A percentile compares a stretch with the other conserved stretches of the same genome.
Evolutionary conservation across 768 basidiomycete species (phyloP).

Genomic region (Auricularia cornea): DNA sequence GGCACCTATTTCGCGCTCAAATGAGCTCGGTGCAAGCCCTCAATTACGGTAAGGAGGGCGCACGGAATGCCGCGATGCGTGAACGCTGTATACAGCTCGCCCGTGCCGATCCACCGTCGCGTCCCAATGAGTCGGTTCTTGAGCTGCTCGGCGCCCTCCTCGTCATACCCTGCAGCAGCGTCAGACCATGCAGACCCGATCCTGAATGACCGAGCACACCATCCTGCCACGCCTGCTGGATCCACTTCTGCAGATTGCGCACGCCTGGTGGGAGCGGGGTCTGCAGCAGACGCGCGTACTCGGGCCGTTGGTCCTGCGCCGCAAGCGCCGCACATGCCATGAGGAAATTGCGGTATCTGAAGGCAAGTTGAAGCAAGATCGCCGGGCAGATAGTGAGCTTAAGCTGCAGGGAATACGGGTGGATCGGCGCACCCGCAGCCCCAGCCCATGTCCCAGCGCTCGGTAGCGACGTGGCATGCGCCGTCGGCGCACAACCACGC

Average conservation of each 20-base stretch:
- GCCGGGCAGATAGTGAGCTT: not conserved
- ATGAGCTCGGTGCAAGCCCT: not conserved
- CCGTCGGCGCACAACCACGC: slow-evolving; percentile 59
- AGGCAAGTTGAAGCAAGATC: not conserved
- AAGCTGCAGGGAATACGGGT: slow-evolving; percentile 9
- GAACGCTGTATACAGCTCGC: slow-evolving; percentile 74
- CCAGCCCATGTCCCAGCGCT: slow-evolving; percentile 59
- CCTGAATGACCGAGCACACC: slow-evolving; percentile 32
- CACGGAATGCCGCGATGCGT: slow-evolving; percentile 75
- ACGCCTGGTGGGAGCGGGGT: slow-evolving; percentile 56
- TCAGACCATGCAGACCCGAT: not conserved
- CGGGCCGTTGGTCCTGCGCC: slow-evolving; percentile 51
- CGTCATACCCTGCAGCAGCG: slow-evolving; percentile 59
- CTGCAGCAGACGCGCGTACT: slow-evolving; percentile 56
- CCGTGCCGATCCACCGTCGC: slow-evolving; percentile 73
- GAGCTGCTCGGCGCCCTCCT: slow-evolving; percentile 55
- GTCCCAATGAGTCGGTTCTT: slow-evolving; percentile 45
- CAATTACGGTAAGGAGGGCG: no score
- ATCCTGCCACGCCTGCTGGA: slow-evolving; percentile 72
- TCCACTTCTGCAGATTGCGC: slow-evolving; percentile 64
- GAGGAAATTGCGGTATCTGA: slow-evolving; percentile 74
- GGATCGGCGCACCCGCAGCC: slow-evolving; percentile 53
- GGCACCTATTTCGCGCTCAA: slow-evolving; percentile 30
- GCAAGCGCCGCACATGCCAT: slow-evolving; percentile 71
- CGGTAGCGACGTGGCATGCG: slow-evolving; percentile 49